A percentile compares a stretch with the other conserved stretches of the same genome.
These are phyloP conservation scores for Fonsecaea monophora DNA, from an alignment of 2,329 filamentous ascomycete genomes.

Conservation along the genomic window DNA sequence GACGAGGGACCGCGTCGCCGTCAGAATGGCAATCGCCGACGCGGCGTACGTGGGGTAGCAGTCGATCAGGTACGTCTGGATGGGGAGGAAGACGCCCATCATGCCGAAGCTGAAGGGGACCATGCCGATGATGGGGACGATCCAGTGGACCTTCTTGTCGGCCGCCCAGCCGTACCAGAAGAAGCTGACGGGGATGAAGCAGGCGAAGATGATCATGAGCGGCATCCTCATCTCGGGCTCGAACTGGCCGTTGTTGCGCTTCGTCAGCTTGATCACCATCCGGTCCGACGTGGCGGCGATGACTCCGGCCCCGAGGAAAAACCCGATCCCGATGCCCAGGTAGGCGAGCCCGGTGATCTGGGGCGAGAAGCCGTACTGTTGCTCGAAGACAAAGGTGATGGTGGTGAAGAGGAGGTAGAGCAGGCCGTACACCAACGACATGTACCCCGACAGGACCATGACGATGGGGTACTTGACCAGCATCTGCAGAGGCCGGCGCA, in stretches of 20 bases:
- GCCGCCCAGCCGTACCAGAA: too few species aligned
- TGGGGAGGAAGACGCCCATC: slow-evolving; percentile 52
- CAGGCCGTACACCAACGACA: slow-evolving; percentile 58
- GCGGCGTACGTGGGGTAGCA: slow-evolving; percentile 56
- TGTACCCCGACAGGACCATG: slow-evolving; percentile 44
- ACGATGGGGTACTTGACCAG: too few species aligned
- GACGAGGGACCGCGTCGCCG: slow-evolving; percentile 61
- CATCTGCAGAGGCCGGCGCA: too few species aligned
- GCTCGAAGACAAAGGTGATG: too few species aligned
- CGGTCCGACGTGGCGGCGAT: slow-evolving; percentile 44
- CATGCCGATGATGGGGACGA: too few species aligned
- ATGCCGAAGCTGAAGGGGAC: slow-evolving; percentile 56
- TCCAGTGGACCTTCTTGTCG: too few species aligned
- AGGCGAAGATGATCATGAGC: slow-evolving; percentile 49
- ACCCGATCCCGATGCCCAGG: slow-evolving; percentile 55
- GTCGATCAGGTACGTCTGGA: slow-evolving; percentile 66
- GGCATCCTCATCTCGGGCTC: slow-evolving; percentile 60
- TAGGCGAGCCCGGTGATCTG: slow-evolving; percentile 43
- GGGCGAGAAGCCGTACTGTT: too few species aligned
- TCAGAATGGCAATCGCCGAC: slow-evolving; percentile 60
- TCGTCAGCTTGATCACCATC: slow-evolving; percentile 43
- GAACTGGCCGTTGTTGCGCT: slow-evolving; percentile 40
- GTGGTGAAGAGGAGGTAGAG: too few species aligned
- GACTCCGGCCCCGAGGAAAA: slow-evolving; percentile 56
- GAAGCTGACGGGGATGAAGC: slow-evolving; percentile 37